Percentiles rank a stretch among this genome's conserved stretches.
phyloP scores from a whole-genome alignment of 805 yeast genomes.

The Candida arabinofermentans region DNA sequence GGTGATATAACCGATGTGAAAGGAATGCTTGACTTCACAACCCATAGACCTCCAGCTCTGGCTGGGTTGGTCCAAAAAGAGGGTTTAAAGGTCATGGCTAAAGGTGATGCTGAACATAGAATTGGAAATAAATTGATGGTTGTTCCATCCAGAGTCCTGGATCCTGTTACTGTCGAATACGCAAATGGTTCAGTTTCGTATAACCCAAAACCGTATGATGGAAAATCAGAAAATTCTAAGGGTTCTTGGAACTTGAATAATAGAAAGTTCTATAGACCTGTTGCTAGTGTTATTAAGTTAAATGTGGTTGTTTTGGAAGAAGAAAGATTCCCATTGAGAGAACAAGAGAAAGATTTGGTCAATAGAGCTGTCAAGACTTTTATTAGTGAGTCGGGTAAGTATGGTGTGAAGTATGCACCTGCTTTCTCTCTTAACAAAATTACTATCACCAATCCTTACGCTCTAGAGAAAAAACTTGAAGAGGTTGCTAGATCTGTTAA shows the following conservation, averaged over 20 bases:
- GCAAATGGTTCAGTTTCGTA: constrained; percentile 15
- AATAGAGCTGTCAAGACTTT: constrained; percentile 16
- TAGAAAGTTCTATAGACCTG: constrained; percentile 16
- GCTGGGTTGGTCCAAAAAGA: constrained; percentile 26
- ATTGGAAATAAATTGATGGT: constrained; percentile 21
- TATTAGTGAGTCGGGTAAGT: constrained; percentile 13
- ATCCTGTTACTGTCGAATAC: constrained; percentile 20
- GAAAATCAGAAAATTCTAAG: constrained; percentile 18
- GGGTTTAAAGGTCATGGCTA: constrained; percentile 19
- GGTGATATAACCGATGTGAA: constrained; percentile 27
- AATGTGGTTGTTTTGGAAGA: constrained; percentile 15
- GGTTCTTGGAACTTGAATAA: constrained; percentile 23
- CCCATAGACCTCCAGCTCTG: constrained; percentile 27
- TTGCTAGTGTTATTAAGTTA: constrained; percentile 12
- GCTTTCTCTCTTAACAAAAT: constrained; percentile 5
- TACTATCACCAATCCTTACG: neutral
- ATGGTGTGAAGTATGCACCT: constrained; percentile 17
- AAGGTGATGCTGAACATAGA: constrained; percentile 12
- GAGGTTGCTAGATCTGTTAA: constrained; percentile 13
- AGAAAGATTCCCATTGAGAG: constrained; percentile 13
- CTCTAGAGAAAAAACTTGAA: constrained; percentile 4
- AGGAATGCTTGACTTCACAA: constrained; percentile 28
- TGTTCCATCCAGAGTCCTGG: constrained; percentile 28
- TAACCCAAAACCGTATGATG: constrained; percentile 18
- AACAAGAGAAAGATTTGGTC: constrained; percentile 8